phyloP scores from a whole-genome alignment of 352 stramenopile species.

The Phytopythium cucurbitacearum region DNA sequence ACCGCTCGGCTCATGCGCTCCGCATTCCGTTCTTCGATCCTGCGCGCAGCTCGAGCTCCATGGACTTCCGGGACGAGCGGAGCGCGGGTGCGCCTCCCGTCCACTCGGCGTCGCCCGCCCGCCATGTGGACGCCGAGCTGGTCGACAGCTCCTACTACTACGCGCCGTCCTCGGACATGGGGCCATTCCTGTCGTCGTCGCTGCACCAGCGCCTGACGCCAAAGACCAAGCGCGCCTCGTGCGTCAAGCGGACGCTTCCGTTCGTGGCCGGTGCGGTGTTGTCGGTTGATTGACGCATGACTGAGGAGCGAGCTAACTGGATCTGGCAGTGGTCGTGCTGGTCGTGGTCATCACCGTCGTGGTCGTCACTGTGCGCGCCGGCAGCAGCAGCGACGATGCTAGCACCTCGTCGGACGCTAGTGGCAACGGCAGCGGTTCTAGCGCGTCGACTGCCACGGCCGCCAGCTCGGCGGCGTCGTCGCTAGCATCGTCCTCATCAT shows the following conservation, averaged over 20 bases:
- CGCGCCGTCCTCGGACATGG: conserved; percentile 24
- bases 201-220: conserved; percentile 15
- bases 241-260: conserved; percentile 13
- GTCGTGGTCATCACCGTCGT: conserved; percentile 36
- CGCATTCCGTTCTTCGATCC: no score
- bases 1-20: no score
- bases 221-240: conserved; percentile 18
- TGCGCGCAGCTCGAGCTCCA: no score
- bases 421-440: conserved; percentile 7
- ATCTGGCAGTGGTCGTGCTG: conserved; percentile 17
- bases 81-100: no score
- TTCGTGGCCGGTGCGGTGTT: conserved; percentile 18
- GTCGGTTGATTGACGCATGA: no score
- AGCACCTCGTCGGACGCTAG: not conserved
- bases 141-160: conserved; percentile 18
- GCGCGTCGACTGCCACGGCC: conserved; percentile 4
- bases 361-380: conserved; percentile 22
- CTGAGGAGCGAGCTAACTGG: no score
- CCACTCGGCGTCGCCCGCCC: no score
- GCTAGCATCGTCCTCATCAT: not conserved
- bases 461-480: not conserved
- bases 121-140: conserved; percentile 12
- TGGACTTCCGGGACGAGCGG: no score
- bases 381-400: conserved; percentile 12
- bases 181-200: conserved; percentile 20